These are phyloP conservation scores for Glarea lozoyensis DNA, from an alignment of 495 filamentous ascomycete genomes.

Conservation along the genomic window DNA sequence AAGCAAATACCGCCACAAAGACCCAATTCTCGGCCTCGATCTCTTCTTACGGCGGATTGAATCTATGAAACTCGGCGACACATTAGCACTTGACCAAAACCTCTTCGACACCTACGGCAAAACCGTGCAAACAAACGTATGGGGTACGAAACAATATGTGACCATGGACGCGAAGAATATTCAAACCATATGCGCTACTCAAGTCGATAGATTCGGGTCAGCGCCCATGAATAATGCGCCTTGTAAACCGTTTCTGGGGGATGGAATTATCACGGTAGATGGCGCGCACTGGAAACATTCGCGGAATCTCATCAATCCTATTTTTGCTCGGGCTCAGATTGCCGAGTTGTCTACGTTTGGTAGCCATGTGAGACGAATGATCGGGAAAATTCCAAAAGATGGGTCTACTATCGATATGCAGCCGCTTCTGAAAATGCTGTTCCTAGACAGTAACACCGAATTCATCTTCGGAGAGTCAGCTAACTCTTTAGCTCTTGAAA, in stretches of 20 bases:
- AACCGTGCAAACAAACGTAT: not conserved
- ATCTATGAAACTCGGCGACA: conserved; percentile 5
- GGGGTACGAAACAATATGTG: not conserved
- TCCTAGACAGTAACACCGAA: conserved; percentile 59
- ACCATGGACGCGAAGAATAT: not conserved
- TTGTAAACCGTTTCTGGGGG: not conserved
- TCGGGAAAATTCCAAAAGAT: not conserved
- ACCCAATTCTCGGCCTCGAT: conserved; percentile 25
- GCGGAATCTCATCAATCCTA: not conserved
- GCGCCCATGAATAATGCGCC: not conserved
- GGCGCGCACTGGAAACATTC: not conserved
- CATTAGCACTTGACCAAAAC: not conserved
- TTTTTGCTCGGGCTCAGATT: not conserved
- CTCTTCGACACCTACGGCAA: not conserved
- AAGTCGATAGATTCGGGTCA: not conserved
- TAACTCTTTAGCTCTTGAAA: conserved; percentile 3
- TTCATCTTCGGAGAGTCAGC: conserved; percentile 52
- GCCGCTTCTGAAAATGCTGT: conserved; percentile 48
- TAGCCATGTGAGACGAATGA: not conserved
- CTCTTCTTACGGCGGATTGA: conserved; percentile 21
- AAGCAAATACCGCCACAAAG: conserved; percentile 23
- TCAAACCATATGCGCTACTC: not conserved
- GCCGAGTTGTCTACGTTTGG: not conserved
- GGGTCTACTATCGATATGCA: conserved; percentile 38
- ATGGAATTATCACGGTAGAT: not conserved